Evolutionary conservation across 1,284 basidiomycete genomes (phyloP).

Genomic region (Cryptococcus hybrid): DNA sequence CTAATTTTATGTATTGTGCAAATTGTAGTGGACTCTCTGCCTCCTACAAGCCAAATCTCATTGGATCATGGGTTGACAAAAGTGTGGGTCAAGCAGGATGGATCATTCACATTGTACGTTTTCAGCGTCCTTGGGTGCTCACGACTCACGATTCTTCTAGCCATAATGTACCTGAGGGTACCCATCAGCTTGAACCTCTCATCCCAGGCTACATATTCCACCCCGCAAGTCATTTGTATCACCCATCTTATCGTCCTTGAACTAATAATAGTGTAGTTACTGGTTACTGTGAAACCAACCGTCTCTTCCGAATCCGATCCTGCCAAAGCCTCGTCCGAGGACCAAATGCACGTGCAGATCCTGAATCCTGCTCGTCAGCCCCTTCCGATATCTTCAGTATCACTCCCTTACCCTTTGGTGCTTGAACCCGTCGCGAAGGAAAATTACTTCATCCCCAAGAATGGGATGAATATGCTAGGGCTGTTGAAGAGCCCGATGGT

Average conservation of each 20-base stretch:
- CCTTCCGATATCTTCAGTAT: conserved; percentile 58
- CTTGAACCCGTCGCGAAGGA: conserved; percentile 59
- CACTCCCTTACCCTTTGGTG: conserved; percentile 66
- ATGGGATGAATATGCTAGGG: conserved; percentile 65
- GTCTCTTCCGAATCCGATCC: not conserved
- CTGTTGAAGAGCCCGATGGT: conserved; percentile 88
- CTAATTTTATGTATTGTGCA: not conserved
- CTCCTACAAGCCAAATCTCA: conserved; percentile 27
- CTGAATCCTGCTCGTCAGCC: conserved; percentile 66
- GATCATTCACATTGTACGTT: conserved; percentile 37
- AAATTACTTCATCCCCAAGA: conserved; percentile 67
- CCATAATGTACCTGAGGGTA: conserved; percentile 28
- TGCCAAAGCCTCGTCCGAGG: not conserved
- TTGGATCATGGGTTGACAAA: conserved; percentile 27
- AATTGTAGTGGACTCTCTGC: conserved; percentile 8
- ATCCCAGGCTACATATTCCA: conserved; percentile 33
- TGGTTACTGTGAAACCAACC: conserved; percentile 22
- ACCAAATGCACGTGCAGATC: conserved; percentile 55
- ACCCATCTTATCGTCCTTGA: not conserved
- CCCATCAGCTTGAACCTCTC: conserved; percentile 34
- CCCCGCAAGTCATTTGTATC: conserved; percentile 18
- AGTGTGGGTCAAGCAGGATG: conserved; percentile 33
- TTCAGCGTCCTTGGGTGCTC: not conserved
- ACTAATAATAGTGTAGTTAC: conserved; percentile 18
- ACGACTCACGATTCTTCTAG: not conserved